Percentiles rank a stretch among this genome's conserved stretches.
phyloP scores from a whole-genome alignment of 257 asterid genomes.

The Nyctanthes arbortristis region DNA sequence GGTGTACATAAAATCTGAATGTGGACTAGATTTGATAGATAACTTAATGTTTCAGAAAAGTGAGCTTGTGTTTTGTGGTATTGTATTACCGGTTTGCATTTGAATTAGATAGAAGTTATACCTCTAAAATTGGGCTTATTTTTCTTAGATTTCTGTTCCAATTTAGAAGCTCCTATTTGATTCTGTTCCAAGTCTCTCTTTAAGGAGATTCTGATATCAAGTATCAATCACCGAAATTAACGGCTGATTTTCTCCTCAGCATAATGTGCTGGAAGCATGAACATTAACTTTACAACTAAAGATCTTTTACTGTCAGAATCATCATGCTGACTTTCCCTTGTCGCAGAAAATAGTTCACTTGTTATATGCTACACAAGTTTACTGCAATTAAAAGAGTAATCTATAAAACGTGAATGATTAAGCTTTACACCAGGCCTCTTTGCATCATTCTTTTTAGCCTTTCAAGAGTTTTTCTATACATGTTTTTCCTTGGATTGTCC shows the following conservation, averaged over 20 bases:
- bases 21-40: neutral
- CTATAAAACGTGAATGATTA: neutral
- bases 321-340: neutral
- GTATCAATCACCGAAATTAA: neutral
- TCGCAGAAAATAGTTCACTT: neutral
- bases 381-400: constrained; percentile 11
- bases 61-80: too few relatives aligned
- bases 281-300: neutral
- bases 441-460: constrained; percentile 16
- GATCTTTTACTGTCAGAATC: neutral
- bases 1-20: neutral
- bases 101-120: neutral
- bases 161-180: neutral
- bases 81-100: neutral
- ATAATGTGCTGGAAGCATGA: neutral
- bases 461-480: constrained; percentile 11
- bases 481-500: constrained; percentile 17
- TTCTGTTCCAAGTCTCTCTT: neutral
- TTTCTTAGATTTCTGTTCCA: neutral
- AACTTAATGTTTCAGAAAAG: neutral
- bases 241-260: neutral
- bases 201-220: neutral
- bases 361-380: neutral
- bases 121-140: neutral
- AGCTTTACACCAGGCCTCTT: constrained; percentile 3